Evolutionary conservation across 108 stramenopile genomes (phyloP), one percentile per base, ranked within the genome.

Genomic region (Cyclostephanos tholiformis): DNA sequence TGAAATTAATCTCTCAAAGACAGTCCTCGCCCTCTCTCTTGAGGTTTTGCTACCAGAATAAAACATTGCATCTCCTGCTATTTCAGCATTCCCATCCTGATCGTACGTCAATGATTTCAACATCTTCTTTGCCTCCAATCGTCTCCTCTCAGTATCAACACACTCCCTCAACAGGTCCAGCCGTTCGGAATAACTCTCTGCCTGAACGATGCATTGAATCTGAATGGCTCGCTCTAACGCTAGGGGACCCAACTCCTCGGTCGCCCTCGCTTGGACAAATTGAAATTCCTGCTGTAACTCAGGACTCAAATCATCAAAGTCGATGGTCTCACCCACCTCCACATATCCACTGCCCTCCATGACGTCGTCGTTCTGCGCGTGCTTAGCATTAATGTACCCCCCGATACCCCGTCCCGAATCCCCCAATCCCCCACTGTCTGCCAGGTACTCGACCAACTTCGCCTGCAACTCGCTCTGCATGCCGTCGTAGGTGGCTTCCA

Each of bases 391-490:
- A 17, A 63, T 35, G 16, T 52, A 41, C 7, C 60, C 39, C 7
- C 41, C 41, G 41, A 41, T 38, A 17, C 30, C 20, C 3, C 52
- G 38, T n/a, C 14, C 20, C 20, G n/a, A n/a, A n/a, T 57, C 25
- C 53, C 35, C 29, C 29, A 39, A 63, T 6, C 44, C 30, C 53
- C 48, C 60, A 25, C 57, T 62, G 19, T 30, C 56, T 25, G 60
- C 55, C 66, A 79, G 46, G 51, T 72, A 79, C 51, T 79, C 72
- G 25, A 64, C 67, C 35, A 79, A 19, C 66, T 69, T 79, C 9
- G 66, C 58, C 52, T 79, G 78, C 44, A 79, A 39, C 32, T 79
- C 78, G 61, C 72, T 79, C 35, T 79, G 78, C 78, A 79, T 79
- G 2, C 72, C 78, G 26, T 30, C 62, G 59, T 79, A 63, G 29